A percentile compares a stretch with the other conserved stretches of the same genome.
Evolutionary conservation across 495 filamentous ascomycete species (phyloP).

Genomic region (Viridothelium virens): DNA sequence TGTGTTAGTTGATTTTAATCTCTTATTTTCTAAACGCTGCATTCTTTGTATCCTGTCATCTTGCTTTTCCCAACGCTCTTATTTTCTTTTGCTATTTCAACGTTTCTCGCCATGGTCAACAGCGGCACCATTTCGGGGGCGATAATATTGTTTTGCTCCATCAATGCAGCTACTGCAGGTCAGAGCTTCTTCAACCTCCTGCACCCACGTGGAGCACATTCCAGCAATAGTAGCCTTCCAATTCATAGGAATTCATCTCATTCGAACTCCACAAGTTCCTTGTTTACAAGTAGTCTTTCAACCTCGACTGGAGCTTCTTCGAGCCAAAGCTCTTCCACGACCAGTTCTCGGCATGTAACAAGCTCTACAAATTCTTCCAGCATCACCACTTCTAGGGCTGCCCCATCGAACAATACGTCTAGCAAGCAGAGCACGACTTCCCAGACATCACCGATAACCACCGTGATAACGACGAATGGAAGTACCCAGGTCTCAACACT

Average conservation of each 20-base stretch:
- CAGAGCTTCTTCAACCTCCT: neutral
- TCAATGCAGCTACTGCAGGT: slow-evolving; percentile 4
- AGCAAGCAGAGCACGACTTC: neutral
- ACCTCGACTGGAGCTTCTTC: neutral
- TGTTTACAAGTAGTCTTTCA: neutral
- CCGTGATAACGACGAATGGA: neutral
- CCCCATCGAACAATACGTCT: neutral
- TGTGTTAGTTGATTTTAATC: neutral
- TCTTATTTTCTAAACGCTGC: neutral
- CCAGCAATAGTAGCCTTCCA: neutral
- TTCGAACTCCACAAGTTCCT: neutral
- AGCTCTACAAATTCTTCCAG: neutral
- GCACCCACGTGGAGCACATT: neutral
- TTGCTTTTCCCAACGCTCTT: neutral
- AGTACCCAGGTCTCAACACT: too few relatives aligned
- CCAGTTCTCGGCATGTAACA: neutral
- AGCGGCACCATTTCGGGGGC: slow-evolving; percentile 1
- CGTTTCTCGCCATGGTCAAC: neutral
- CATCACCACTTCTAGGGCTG: neutral
- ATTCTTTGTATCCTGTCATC: neutral
- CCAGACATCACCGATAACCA: neutral
- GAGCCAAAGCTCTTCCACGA: neutral
- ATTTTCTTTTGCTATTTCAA: neutral
- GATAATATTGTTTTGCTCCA: slow-evolving; percentile 5
- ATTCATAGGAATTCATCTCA: neutral